phyloP scores from a whole-genome alignment of 2,329 filamentous ascomycete species.

The Penicillium freii region DNA sequence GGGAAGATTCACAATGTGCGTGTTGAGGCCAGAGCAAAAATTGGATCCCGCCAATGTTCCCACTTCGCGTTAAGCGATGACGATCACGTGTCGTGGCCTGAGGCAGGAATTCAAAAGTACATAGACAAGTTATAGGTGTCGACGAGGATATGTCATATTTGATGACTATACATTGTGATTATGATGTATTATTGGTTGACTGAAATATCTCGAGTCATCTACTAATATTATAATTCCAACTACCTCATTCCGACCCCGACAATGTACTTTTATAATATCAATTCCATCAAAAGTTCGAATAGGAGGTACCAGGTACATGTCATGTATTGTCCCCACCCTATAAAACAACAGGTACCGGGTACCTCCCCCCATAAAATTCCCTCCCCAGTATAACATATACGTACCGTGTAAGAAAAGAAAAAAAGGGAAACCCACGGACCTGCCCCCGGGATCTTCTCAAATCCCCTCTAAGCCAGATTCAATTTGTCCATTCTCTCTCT shows the following conservation, averaged over 20 bases:
- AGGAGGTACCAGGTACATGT: constrained; percentile 1
- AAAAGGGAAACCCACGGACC: constrained; percentile 10
- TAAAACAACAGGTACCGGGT: constrained; percentile 6
- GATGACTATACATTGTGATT: not conserved
- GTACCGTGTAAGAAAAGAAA: constrained; percentile 1
- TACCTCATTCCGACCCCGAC: constrained; percentile 2
- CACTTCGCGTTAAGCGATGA: constrained; percentile 39
- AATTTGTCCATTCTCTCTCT: constrained; percentile 11
- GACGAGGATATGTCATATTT: not conserved
- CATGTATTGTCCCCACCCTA: not conserved
- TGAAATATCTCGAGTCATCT: not conserved
- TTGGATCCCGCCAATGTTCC: constrained; percentile 29
- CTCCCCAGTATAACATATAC: not conserved
- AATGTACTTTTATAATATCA: not conserved
- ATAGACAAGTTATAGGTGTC: too few species aligned
- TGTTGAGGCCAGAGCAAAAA: constrained; percentile 32
- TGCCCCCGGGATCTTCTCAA: constrained; percentile 1
- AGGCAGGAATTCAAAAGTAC: not conserved
- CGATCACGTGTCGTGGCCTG: constrained; percentile 29
- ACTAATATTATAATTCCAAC: constrained; percentile 2
- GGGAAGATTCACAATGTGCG: constrained; percentile 36
- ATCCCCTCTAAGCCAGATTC: constrained; percentile 2
- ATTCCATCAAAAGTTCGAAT: not conserved
- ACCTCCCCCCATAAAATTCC: not conserved
- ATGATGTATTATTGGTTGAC: not conserved